Base-by-base conservation (phyloP, 768 basidiomycete species). In the Rubroboletus satanas region DNA sequence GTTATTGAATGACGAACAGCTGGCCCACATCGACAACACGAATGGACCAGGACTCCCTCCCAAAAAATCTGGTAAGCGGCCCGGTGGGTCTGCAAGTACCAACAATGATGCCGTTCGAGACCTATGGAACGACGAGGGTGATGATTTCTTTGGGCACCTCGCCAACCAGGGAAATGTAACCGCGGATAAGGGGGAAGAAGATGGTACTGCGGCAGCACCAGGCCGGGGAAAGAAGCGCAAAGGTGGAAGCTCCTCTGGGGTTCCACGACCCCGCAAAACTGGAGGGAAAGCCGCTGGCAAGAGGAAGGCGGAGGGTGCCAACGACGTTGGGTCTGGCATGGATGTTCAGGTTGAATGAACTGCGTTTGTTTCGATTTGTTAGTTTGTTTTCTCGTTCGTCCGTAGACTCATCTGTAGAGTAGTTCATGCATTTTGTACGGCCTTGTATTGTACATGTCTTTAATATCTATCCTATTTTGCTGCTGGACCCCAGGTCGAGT, bases 1-100 rank as follows among this genome's bases (percentile, higher is more conserved):
- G 43, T 77, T 99, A 47, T 81, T 99, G 64, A 95, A 93, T 65
- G 95, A 98, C 63, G 93, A 97, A 62, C 95, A 98, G 64, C 73
- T 98, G 15, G 92, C 88, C 4, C 83, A 79, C 44, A 72, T 91
- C 37, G 83, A 83, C 54, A 75, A 77, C 10, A 73, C 82, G 9
- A 72, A 71, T n/a, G 56, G 72, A 15, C 35, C 71, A 42, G 66
- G 68, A 32, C 59, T 79, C 32, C 68, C 81, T 14, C 59, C 65
- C 18, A 71, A 71, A 51, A 63, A 70, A 38, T 58, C 66, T 15
- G 69, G 71, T 21, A 75, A 77, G 60, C 66, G 74, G 62, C 50
- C 69, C 55, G 60, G 68, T 59, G 51, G 69, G 52, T 35, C 56
- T n/a, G 48, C 47, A 10, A 58, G 75, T 68, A 46, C 76, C 63